Evolutionary conservation across 148 eudicot genomes (phyloP).

Genomic region (Rhododendron ovatum): DNA sequence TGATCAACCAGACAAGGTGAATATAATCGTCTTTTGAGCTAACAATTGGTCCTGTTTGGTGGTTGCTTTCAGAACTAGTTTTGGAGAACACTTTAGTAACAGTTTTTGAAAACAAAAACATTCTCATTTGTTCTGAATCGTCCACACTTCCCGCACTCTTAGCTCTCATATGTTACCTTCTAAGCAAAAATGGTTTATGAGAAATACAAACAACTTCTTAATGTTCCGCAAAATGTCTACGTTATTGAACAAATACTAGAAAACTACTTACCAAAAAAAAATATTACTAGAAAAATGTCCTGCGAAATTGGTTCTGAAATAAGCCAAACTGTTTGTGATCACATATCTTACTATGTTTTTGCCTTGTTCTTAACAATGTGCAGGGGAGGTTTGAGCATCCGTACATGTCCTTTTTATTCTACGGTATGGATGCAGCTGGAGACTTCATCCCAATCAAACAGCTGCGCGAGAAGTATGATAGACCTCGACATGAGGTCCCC

Average conservation of each 20-base stretch:
- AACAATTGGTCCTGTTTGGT: neutral
- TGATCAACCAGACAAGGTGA: slow-evolving; percentile 68
- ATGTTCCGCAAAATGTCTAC: neutral
- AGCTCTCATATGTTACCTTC: neutral
- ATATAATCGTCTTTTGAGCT: slow-evolving; percentile 9
- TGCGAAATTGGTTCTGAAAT: neutral
- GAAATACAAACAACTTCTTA: neutral
- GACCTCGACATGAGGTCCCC: slow-evolving; percentile 79
- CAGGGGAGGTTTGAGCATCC: slow-evolving; percentile 95
- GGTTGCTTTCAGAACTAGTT: neutral
- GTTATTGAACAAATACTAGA: neutral
- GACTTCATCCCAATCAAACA: slow-evolving; percentile 87
- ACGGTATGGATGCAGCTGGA: slow-evolving; percentile 78
- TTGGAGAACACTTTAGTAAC: neutral
- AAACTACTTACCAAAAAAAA: too few species aligned
- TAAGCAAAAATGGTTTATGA: neutral
- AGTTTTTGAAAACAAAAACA: neutral
- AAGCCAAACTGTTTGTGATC: neutral
- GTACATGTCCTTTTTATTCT: slow-evolving; percentile 74
- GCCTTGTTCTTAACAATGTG: slow-evolving; percentile 5
- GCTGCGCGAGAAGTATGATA: slow-evolving; percentile 82
- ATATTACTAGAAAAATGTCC: neutral
- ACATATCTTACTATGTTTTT: neutral
- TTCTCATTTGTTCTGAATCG: neutral
- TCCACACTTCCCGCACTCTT: neutral